phyloP scores from a whole-genome alignment of 2,329 filamentous ascomycete genomes.

The Epichloe baconii region DNA sequence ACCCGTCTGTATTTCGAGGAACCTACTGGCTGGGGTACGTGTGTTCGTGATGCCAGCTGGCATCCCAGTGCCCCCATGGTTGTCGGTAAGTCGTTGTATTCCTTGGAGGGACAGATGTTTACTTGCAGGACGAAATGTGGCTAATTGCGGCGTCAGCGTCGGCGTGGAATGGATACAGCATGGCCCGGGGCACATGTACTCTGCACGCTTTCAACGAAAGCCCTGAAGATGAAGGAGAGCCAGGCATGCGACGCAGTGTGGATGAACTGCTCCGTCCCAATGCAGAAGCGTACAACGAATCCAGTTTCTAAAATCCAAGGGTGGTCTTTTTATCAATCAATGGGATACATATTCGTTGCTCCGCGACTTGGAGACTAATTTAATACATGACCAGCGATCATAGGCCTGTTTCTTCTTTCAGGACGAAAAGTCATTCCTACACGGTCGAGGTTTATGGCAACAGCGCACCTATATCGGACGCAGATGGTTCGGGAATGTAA shows the following conservation, averaged over 20 bases:
- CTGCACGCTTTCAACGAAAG: conserved; percentile 67
- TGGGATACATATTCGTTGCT: too few relatives aligned
- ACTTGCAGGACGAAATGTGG: neutral
- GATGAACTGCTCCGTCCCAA: conserved; percentile 42
- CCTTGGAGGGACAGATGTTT: neutral
- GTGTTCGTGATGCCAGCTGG: conserved; percentile 82
- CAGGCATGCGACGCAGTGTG: conserved; percentile 41
- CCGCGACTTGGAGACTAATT: too few relatives aligned
- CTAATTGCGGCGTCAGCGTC: conserved; percentile 43
- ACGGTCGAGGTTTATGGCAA: too few relatives aligned
- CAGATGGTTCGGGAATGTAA: too few relatives aligned
- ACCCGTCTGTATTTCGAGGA: conserved; percentile 46
- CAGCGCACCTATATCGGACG: too few relatives aligned
- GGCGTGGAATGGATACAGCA: conserved; percentile 67
- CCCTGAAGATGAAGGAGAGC: conserved; percentile 48
- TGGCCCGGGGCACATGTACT: conserved; percentile 61
- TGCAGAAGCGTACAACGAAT: conserved; percentile 11
- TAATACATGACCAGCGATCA: too few relatives aligned
- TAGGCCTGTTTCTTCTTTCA: too few relatives aligned
- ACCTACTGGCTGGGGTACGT: conserved; percentile 53
- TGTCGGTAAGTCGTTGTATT: conserved; percentile 35
- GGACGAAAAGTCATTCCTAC: too few relatives aligned
- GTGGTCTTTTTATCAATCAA: too few relatives aligned
- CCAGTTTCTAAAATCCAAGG: neutral
- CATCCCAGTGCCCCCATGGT: conserved; percentile 74